Evolutionary conservation across 371 early-diverging fungal species (phyloP), one percentile per base, ranked within the genome.

Genomic region (Capillidium heterosporum): DNA sequence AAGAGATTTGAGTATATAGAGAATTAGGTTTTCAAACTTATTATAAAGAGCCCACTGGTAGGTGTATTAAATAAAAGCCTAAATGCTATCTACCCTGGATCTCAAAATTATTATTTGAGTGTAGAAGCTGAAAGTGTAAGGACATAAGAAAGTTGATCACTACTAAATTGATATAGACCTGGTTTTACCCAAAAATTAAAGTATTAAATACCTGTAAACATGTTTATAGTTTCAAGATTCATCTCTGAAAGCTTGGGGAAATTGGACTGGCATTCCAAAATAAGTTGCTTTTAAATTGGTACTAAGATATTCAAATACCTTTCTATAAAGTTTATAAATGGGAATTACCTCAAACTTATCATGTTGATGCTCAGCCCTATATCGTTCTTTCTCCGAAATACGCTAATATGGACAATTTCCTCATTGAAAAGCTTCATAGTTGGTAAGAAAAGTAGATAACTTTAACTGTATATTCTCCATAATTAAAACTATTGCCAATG

Each of bases 151-250:
- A 73, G 58, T 87, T 81, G 63, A 84, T 85, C 49, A 87, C 87
- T 41, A 95, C 78, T 24, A 93, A 75, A 8, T 81, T 81, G 57
- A 94, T 91, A 65, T 94, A 92, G 64, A 93, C 87, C 96, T 95
- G 94, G 11, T 86, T 78, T 70, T 54, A 19, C 17, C 8, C 35
- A 49, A 49, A 29, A 42, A 27, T 23, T 10, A 23, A 55, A 35
- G 29, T 27, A 27, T 24, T 11, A 2, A 7, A 29, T 27, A 72
- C 73, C 62, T 29, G 81, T 69, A 65, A 76, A 83, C 28, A 71
- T 70, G 21, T 80, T 80, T 50, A 82, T 76, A 27, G 77, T 74
- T 32, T 73, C 72, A 29, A 91, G 70, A 1, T 74, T 75, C 48
- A 72, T 60, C 56, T 72, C 76, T n/a, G 83, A 81, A 50, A 85